A percentile compares a stretch with the other conserved stretches of the same genome.
phyloP scores from a whole-genome alignment of 768 basidiomycete genomes.

The Collybia nuda region DNA sequence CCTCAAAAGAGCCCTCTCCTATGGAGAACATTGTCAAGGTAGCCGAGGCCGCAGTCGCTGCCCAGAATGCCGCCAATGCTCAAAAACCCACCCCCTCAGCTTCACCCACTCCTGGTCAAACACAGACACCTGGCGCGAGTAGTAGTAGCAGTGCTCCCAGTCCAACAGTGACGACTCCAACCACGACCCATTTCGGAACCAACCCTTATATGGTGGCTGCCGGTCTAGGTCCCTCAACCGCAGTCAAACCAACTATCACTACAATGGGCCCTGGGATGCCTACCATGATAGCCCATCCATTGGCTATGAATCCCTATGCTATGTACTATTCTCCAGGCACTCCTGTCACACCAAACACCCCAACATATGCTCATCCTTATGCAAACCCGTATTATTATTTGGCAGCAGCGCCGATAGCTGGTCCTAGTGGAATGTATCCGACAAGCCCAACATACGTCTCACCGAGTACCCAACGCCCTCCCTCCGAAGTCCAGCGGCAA shows the following conservation, averaged over 20 bases:
- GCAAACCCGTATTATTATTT: slow-evolving; percentile 41
- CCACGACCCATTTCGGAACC: slow-evolving; percentile 16
- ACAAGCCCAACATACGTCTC: slow-evolving; percentile 25
- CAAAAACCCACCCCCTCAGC: slow-evolving; percentile 5
- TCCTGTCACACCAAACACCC: slow-evolving; percentile 36
- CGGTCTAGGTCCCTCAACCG: background rate
- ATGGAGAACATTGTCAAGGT: slow-evolving; percentile 37
- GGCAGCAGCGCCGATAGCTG: slow-evolving; percentile 35
- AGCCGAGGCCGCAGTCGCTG: slow-evolving; percentile 35
- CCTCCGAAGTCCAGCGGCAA: slow-evolving; percentile 38
- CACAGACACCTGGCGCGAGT: background rate
- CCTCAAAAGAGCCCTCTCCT: slow-evolving; percentile 16
- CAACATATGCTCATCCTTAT: slow-evolving; percentile 33
- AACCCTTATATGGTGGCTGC: slow-evolving; percentile 23
- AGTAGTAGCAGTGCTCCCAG: background rate
- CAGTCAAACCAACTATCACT: slow-evolving; percentile 16
- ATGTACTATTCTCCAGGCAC: slow-evolving; percentile 41
- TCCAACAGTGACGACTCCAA: slow-evolving; percentile 5
- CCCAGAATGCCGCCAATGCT: slow-evolving; percentile 22
- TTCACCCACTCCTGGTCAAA: slow-evolving; percentile 6
- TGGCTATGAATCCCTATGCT: slow-evolving; percentile 39
- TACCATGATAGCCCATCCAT: slow-evolving; percentile 3
- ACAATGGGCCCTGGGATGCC: slow-evolving; percentile 17
- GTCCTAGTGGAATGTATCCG: slow-evolving; percentile 36
- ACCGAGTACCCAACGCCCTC: slow-evolving; percentile 22